A percentile compares a stretch with the other conserved stretches of the same genome.
These are phyloP conservation scores for Monosporascus sp. DNA, from an alignment of 2,329 filamentous ascomycete species.

Conservation along the genomic window DNA sequence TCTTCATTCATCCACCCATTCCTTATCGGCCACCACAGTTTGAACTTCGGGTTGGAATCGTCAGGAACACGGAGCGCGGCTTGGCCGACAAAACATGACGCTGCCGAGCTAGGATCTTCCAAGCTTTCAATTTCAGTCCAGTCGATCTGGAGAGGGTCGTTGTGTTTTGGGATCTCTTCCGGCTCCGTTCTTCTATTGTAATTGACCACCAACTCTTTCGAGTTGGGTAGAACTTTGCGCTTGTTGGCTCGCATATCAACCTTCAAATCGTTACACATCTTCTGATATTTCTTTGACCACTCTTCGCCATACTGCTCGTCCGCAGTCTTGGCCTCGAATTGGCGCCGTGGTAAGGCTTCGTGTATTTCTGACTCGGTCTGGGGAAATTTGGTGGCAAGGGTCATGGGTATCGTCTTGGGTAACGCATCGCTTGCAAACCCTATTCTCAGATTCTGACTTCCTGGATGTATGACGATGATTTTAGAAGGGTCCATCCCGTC, in stretches of 20 bases:
- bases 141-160: conserved; percentile 87
- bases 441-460: conserved; percentile 91
- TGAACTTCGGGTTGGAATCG: conserved; percentile 81
- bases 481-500: conserved; percentile 73
- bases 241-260: conserved; percentile 89
- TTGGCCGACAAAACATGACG: conserved; percentile 70
- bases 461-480: conserved; percentile 90
- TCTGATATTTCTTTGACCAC: conserved; percentile 66
- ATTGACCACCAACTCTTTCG: conserved; percentile 90
- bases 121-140: conserved; percentile 78
- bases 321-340: conserved; percentile 52
- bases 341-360: conserved; percentile 69
- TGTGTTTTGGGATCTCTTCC: conserved; percentile 88
- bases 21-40: conserved; percentile 85
- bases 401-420: conserved; percentile 91
- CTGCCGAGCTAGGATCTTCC: conserved; percentile 56
- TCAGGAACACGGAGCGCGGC: conserved; percentile 84
- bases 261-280: conserved; percentile 83
- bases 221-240: conserved; percentile 92
- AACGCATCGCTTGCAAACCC: conserved; percentile 93
- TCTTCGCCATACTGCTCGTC: conserved; percentile 89
- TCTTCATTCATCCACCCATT: conserved; percentile 85
- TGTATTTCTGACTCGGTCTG: conserved; percentile 80
- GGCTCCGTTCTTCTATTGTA: conserved; percentile 82
- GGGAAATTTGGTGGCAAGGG: conserved; percentile 72